A percentile compares a stretch with the other conserved stretches of the same genome.
phyloP scores from a whole-genome alignment of 768 basidiomycete species.

The Russula sp. region DNA sequence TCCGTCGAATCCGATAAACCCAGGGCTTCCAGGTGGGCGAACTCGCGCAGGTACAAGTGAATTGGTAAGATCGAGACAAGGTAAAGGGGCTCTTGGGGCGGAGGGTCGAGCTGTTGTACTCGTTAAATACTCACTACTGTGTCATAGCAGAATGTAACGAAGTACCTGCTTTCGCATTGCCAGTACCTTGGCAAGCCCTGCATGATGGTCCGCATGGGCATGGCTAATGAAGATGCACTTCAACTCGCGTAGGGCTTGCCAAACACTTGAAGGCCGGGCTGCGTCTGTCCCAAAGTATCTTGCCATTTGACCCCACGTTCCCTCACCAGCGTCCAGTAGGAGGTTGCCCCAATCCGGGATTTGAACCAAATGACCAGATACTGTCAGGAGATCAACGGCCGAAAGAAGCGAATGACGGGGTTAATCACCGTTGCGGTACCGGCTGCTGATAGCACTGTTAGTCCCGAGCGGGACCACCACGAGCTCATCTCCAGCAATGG shows the following conservation, averaged over 20 bases:
- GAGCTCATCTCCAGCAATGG: conserved; percentile 51
- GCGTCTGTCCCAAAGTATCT: conserved; percentile 61
- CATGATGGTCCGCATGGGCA: conserved; percentile 89
- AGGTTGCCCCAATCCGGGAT: conserved; percentile 68
- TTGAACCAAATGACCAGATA: conserved; percentile 67
- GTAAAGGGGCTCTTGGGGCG: conserved; percentile 56
- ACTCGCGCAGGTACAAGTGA: conserved; percentile 65
- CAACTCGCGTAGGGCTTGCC: conserved; percentile 57
- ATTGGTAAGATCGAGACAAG: conserved; percentile 53
- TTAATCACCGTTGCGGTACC: conserved; percentile 75
- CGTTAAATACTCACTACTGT: background rate
- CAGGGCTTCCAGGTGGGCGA: conserved; percentile 61
- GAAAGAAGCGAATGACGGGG: background rate
- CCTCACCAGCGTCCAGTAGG: conserved; percentile 88
- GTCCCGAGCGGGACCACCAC: conserved; percentile 77
- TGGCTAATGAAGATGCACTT: conserved; percentile 85
- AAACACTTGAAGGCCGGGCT: conserved; percentile 34
- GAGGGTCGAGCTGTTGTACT: conserved; percentile 50
- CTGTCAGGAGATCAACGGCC: conserved; percentile 30
- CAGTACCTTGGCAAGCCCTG: conserved; percentile 70
- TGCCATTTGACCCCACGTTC: conserved; percentile 83
- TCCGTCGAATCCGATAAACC: conserved; percentile 43
- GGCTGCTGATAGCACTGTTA: conserved; percentile 76
- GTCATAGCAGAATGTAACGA: conserved; percentile 7
- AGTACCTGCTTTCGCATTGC: conserved; percentile 59